Evolutionary conservation across 768 basidiomycete genomes (phyloP).

Genomic region (Phallus indusiatus): DNA sequence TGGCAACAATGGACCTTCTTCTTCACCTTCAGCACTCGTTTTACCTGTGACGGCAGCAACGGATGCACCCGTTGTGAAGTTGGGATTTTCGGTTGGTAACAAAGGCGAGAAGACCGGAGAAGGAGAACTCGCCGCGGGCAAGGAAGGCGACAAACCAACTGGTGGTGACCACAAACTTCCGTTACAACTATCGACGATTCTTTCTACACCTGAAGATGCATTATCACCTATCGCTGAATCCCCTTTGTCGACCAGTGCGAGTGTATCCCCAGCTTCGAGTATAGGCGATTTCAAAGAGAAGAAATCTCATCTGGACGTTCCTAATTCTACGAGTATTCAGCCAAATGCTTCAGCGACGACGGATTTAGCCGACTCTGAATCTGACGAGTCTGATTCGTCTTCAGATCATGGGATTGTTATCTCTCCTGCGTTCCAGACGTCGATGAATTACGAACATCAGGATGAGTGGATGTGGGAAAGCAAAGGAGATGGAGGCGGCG

Average conservation of each 20-base stretch:
- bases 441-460: background rate
- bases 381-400: background rate
- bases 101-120: background rate
- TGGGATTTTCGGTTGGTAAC: background rate
- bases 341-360: background rate
- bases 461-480: background rate
- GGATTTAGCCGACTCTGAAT: background rate
- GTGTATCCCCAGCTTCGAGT: background rate
- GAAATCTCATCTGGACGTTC: background rate
- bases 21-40: background rate
- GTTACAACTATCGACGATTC: background rate
- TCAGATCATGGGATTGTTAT: background rate
- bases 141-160: no score
- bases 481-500: no score
- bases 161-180: background rate
- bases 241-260: background rate
- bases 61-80: background rate
- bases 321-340: background rate
- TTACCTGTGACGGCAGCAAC: background rate
- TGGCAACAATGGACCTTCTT: background rate
- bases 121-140: background rate
- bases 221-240: background rate
- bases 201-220: background rate
- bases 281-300: background rate
- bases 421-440: background rate